These are phyloP conservation scores for Annona squamosa DNA, from an alignment of 164 flowering plant species.

Conservation along the genomic window DNA sequence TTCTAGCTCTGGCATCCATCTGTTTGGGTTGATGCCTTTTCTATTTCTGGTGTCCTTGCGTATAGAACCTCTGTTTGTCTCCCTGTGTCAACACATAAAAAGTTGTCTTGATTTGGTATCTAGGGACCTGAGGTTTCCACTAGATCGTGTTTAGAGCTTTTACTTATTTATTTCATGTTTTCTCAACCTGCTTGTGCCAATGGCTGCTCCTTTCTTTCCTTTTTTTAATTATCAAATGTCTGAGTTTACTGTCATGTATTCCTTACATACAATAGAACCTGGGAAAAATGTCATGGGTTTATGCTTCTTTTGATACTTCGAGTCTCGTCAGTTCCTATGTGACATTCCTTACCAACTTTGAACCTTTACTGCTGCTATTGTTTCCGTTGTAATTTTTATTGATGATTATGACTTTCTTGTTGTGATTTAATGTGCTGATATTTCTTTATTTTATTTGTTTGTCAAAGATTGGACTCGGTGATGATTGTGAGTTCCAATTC, in stretches of 20 bases:
- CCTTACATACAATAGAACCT: not conserved
- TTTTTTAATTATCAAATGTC: not conserved
- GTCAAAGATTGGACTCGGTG: not conserved
- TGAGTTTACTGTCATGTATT: not conserved
- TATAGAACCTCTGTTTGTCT: not conserved
- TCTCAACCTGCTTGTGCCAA: not conserved
- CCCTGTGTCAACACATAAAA: not conserved
- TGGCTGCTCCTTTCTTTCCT: not conserved
- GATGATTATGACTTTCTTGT: not conserved
- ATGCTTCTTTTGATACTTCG: not conserved
- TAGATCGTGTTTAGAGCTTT: not conserved
- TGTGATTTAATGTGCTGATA: not conserved
- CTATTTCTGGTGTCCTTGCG: not conserved
- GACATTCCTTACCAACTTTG: not conserved
- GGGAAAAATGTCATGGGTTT: not conserved
- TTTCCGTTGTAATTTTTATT: not conserved
- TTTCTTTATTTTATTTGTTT: not conserved
- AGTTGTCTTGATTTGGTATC: not conserved
- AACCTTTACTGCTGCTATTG: not conserved
- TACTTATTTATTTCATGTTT: not conserved
- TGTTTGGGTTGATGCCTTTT: not conserved
- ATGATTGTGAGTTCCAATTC: not conserved
- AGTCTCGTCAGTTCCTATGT: conserved; percentile 5
- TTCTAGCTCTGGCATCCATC: not conserved
- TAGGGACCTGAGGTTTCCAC: not conserved